A percentile compares a stretch with the other conserved stretches of the same genome.
Evolutionary conservation across 1,139 yeast genomes (phyloP).

Genomic region (Scheffersomyces parashehatae): DNA sequence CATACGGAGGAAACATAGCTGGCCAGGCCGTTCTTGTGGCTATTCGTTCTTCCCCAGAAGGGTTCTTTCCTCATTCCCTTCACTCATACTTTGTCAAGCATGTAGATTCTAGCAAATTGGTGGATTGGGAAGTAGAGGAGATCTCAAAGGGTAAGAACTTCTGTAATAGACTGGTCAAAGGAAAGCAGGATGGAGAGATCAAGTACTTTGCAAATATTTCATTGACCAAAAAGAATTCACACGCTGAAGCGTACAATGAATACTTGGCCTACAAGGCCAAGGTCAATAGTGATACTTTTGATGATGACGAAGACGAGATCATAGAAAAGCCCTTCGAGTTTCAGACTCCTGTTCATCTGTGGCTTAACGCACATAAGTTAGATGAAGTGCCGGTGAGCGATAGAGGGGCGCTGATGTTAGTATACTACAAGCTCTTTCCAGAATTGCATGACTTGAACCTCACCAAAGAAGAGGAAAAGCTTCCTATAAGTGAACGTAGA

Average conservation of each 20-base stretch:
- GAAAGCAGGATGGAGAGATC: constrained; percentile 51
- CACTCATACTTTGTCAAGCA: constrained; percentile 44
- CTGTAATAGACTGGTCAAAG: constrained; percentile 58
- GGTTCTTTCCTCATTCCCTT: constrained; percentile 42
- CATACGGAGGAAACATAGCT: constrained; percentile 43
- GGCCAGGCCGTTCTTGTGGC: constrained; percentile 45
- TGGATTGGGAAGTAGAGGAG: constrained; percentile 21
- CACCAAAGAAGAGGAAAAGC: constrained; percentile 26
- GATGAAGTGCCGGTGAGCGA: constrained; percentile 19
- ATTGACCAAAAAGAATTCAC: constrained; percentile 40
- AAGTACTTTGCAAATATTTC: constrained; percentile 58
- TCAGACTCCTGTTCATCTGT: constrained; percentile 38
- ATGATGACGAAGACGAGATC: constrained; percentile 26
- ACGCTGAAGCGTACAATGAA: constrained; percentile 17
- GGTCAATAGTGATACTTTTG: constrained; percentile 19
- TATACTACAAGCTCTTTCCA: constrained; percentile 41
- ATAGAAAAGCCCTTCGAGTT: constrained; percentile 35
- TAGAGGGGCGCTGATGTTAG: constrained; percentile 17
- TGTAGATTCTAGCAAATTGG: constrained; percentile 12
- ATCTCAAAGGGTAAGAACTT: constrained; percentile 60
- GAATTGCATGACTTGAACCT: constrained; percentile 31
- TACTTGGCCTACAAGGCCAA: constrained; percentile 25
- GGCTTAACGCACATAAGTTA: constrained; percentile 16
- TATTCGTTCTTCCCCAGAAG: constrained; percentile 28
- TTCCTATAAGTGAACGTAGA: constrained; percentile 35